Percentiles rank a stretch among this genome's conserved stretches.
Conservation (phyloP, 768 basidiomycete genomes). For the Candolleomyces efflorescens region DNA sequence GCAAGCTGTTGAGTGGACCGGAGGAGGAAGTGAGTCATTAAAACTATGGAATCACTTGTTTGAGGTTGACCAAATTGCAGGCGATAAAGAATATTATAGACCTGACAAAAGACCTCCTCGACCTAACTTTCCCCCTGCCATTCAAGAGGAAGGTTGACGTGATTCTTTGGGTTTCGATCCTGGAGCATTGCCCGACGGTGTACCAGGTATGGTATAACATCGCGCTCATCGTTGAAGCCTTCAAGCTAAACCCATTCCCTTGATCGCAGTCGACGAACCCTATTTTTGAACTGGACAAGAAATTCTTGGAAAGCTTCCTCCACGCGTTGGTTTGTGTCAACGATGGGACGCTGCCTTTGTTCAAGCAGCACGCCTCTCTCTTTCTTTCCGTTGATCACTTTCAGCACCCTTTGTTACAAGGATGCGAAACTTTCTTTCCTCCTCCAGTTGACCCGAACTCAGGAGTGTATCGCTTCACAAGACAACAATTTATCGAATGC, state of each 20-base stretch:
- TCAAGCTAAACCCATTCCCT: not conserved
- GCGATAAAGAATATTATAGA: not conserved
- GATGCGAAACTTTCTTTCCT: not conserved
- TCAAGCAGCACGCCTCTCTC: not conserved
- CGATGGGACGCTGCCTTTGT: not conserved
- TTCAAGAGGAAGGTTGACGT: not conserved
- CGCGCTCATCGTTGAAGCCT: not conserved
- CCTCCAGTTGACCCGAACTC: not conserved
- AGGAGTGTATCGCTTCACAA: not conserved
- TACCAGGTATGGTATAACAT: not conserved
- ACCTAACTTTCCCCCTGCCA: not conserved
- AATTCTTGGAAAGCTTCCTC: not conserved
- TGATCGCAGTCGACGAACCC: too few relatives aligned
- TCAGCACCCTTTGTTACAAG: constrained; percentile 3
- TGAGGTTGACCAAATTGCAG: not conserved
- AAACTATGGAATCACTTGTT: not conserved
- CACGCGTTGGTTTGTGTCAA: not conserved
- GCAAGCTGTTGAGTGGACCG: not conserved
- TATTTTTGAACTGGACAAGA: too few relatives aligned
- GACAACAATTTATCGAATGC: not conserved
- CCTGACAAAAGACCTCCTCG: not conserved
- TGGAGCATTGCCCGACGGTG: not conserved
- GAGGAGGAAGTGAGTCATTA: not conserved
- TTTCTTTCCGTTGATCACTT: constrained; percentile 2
- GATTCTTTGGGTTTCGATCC: not conserved